Evolutionary conservation across 169 alveolate species (phyloP).

Genomic region (Perkinsus olseni): DNA sequence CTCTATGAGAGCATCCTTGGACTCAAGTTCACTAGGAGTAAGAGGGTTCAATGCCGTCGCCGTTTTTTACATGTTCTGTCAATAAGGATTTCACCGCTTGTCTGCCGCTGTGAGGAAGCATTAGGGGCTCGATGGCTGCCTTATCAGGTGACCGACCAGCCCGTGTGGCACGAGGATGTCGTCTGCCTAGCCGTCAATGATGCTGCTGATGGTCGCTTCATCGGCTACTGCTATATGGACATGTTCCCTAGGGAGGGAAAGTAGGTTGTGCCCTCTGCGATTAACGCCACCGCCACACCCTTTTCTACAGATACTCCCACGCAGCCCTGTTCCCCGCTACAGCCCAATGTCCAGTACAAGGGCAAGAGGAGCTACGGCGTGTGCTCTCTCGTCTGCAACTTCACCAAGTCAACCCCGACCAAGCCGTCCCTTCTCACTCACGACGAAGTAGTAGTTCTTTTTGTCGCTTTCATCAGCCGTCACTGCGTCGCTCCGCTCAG

Average conservation of each 20-base stretch:
- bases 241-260: conserved; percentile 24
- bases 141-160: background rate
- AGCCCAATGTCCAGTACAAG: background rate
- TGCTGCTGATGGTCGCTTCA: background rate
- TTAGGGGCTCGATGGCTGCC: too few species aligned
- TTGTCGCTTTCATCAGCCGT: background rate
- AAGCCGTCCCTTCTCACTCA: conserved; percentile 20
- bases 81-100: too few species aligned
- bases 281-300: background rate
- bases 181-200: background rate
- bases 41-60: background rate
- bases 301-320: background rate
- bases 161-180: background rate
- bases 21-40: background rate
- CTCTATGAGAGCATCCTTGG: conserved; percentile 4
- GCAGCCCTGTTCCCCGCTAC: conserved; percentile 18
- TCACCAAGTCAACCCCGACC: background rate
- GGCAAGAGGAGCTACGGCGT: background rate
- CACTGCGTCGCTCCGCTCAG: background rate
- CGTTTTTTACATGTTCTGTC: too few species aligned
- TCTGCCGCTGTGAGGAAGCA: background rate
- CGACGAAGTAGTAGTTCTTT: background rate
- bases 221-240: conserved; percentile 20
- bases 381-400: conserved; percentile 3
- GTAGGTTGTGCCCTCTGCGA: background rate